phyloP scores from a whole-genome alignment of 1,284 basidiomycete species.

The Leccinum griseonigrum region DNA sequence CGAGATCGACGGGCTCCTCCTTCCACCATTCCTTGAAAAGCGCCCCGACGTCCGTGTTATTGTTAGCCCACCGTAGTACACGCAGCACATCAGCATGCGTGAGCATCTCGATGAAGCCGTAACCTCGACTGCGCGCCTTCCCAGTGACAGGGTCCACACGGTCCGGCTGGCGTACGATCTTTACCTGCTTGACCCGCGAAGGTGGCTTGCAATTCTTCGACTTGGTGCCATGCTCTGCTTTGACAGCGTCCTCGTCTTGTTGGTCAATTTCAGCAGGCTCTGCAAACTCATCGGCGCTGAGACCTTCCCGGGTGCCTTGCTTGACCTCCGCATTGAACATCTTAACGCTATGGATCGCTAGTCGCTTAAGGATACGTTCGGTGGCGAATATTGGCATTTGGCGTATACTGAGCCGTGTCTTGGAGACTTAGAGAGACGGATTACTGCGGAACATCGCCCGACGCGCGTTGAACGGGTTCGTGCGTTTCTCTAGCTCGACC shows the following conservation, averaged over 20 bases:
- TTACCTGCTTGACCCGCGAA: slow-evolving; percentile 80
- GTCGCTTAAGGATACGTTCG: slow-evolving; percentile 85
- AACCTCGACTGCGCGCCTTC: slow-evolving; percentile 86
- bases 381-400: slow-evolving; percentile 90
- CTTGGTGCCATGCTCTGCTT: slow-evolving; percentile 29
- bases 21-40: slow-evolving; percentile 83
- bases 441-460: slow-evolving; percentile 82
- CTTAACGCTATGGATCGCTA: slow-evolving; percentile 80
- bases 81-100: slow-evolving; percentile 88
- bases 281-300: slow-evolving; percentile 74
- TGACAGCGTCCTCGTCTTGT: slow-evolving; percentile 26
- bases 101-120: slow-evolving; percentile 93
- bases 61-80: slow-evolving; percentile 93
- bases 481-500: slow-evolving; percentile 81
- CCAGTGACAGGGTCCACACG: slow-evolving; percentile 86
- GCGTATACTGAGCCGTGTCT: slow-evolving; percentile 90
- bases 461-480: slow-evolving; percentile 80
- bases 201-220: slow-evolving; percentile 39
- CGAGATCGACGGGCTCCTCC: slow-evolving; percentile 71
- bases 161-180: slow-evolving; percentile 86
- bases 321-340: slow-evolving; percentile 83
- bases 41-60: slow-evolving; percentile 64
- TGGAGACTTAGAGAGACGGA: slow-evolving; percentile 91
- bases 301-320: slow-evolving; percentile 53
- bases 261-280: slow-evolving; percentile 31